A percentile compares a stretch with the other conserved stretches of the same genome.
Evolutionary conservation across 2,329 filamentous ascomycete species (phyloP).

Genomic region (Colletotrichum sp.): DNA sequence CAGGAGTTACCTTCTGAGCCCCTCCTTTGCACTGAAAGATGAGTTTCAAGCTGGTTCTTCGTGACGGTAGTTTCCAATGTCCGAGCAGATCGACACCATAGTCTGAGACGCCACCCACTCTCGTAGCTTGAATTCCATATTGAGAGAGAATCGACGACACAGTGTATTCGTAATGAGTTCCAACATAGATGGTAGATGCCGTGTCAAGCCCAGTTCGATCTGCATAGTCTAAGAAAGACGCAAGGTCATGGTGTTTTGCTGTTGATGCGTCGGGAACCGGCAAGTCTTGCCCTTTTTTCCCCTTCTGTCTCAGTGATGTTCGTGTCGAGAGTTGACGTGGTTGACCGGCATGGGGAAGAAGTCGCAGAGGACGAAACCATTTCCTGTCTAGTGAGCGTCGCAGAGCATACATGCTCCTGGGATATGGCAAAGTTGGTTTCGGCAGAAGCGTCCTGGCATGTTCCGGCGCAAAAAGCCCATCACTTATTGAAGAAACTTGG

Average conservation of each 20-base stretch:
- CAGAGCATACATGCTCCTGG: not conserved
- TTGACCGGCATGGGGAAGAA: not conserved
- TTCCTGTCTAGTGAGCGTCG: not conserved
- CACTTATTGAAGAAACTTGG: not conserved
- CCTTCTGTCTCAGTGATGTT: not conserved
- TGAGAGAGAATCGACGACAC: constrained; percentile 59
- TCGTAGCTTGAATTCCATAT: constrained; percentile 68
- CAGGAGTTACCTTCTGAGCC: constrained; percentile 56
- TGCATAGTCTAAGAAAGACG: constrained; percentile 70
- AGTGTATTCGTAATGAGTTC: constrained; percentile 80
- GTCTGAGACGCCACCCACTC: constrained; percentile 71
- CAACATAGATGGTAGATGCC: constrained; percentile 66
- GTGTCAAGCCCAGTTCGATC: constrained; percentile 58
- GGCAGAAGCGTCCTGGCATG: not conserved
- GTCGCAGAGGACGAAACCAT: not conserved
- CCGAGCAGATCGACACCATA: constrained; percentile 78
- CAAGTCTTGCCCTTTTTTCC: not conserved
- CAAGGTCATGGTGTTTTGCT: constrained; percentile 65
- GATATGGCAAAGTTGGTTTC: too few relatives aligned
- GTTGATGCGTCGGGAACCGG: constrained; percentile 51
- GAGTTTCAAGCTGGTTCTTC: constrained; percentile 45
- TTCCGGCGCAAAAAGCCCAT: not conserved
- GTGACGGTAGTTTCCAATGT: constrained; percentile 65
- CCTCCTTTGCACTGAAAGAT: constrained; percentile 74
- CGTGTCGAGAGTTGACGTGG: not conserved